These are phyloP conservation scores for Syzygium oleosum DNA, from an alignment of 345 rosid genomes.

Conservation along the genomic window DNA sequence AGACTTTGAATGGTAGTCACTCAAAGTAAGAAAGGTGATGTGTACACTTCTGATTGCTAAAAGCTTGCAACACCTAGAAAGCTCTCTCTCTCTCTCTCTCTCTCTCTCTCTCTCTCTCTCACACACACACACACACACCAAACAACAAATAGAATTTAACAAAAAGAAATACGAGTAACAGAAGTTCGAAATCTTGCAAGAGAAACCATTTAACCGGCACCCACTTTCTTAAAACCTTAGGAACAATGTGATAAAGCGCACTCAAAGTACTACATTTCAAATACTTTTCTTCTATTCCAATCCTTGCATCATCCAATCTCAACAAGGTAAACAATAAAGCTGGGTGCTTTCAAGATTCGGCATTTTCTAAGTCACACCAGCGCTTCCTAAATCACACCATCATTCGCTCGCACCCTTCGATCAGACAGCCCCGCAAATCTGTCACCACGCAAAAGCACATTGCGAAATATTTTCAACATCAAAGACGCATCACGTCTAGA, in stretches of 20 bases:
- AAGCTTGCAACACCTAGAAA: not conserved
- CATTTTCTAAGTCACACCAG: not conserved
- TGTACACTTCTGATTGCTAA: not conserved
- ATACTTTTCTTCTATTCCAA: not conserved
- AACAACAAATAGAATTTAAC: not conserved
- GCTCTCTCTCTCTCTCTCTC: not conserved
- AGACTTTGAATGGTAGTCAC: not conserved
- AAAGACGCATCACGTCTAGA: not conserved
- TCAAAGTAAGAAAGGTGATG: not conserved
- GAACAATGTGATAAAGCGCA: not conserved
- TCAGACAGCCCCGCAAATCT: not conserved
- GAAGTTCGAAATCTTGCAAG: not conserved
- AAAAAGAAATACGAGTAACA: not conserved
- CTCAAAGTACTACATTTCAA: not conserved
- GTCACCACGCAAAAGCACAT: not conserved
- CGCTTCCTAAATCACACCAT: not conserved
- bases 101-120: not conserved
- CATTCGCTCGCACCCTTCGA: not conserved
- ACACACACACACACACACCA: not conserved
- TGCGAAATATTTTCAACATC: not conserved
- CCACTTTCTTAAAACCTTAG: not conserved
- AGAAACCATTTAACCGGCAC: not conserved
- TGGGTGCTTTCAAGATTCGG: not conserved
- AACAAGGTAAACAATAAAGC: not conserved
- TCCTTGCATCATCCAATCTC: not conserved